A percentile compares a stretch with the other conserved stretches of the same genome.
phyloP scores from a whole-genome alignment of 2,329 filamentous ascomycete species.

The Colletotrichum echinochloae region DNA sequence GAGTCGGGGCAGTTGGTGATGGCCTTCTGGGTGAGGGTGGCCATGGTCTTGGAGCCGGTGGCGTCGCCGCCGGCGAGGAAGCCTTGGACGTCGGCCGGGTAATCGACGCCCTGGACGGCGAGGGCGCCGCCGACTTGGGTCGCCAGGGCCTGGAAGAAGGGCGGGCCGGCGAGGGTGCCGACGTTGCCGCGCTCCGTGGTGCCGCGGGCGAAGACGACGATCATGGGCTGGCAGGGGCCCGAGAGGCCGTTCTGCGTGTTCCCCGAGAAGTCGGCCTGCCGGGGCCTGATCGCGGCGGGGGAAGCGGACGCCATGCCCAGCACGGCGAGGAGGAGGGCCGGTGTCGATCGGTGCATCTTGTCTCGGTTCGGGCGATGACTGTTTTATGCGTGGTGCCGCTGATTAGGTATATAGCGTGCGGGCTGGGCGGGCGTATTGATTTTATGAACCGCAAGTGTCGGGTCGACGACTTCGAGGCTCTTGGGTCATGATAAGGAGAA shows the following conservation, averaged over 20 bases:
- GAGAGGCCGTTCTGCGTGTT: constrained; percentile 37
- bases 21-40: constrained; percentile 46
- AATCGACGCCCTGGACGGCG: constrained; percentile 66
- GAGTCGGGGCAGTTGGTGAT: constrained; percentile 57
- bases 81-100: constrained; percentile 58
- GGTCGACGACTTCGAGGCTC: constrained; percentile 3
- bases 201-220: constrained; percentile 68
- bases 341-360: constrained; percentile 21
- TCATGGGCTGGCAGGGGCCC: constrained; percentile 56
- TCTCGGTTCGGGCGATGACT: background rate
- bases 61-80: constrained; percentile 60
- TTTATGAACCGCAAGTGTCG: background rate
- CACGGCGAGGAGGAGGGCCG: constrained; percentile 34
- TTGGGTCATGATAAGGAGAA: background rate
- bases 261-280: constrained; percentile 39
- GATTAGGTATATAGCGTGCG: background rate
- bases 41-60: constrained; percentile 58
- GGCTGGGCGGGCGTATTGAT: background rate
- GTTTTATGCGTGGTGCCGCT: background rate
- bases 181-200: constrained; percentile 66
- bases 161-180: constrained; percentile 61
- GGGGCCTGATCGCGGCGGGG: constrained; percentile 10
- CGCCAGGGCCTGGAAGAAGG: constrained; percentile 61
- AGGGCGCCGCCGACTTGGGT: constrained; percentile 56
- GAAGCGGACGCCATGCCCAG: constrained; percentile 26